Percentiles rank a stretch among this genome's conserved stretches.
Conservation (phyloP, 176 grass and related monocot genomes). For the Pontederia crassipes region DNA sequence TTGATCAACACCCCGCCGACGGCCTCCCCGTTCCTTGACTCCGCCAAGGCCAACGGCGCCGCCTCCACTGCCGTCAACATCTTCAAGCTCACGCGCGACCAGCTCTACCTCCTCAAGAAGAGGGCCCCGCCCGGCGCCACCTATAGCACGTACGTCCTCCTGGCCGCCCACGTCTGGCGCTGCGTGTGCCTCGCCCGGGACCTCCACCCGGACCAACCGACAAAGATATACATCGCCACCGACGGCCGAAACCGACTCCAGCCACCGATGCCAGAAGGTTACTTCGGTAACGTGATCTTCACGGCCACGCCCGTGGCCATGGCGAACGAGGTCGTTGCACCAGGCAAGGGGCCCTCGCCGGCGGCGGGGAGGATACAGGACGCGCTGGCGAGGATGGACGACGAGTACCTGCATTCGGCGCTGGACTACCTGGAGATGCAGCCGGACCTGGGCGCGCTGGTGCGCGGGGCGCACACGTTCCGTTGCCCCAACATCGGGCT, state of each 20-base stretch:
- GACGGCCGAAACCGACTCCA: conserved; percentile 62
- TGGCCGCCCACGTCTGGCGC: conserved; percentile 71
- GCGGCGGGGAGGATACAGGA: conserved; percentile 52
- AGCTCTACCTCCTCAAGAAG: conserved; percentile 27
- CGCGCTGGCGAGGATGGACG: conserved; percentile 57
- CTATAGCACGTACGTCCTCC: conserved; percentile 43
- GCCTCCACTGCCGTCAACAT: conserved; percentile 54
- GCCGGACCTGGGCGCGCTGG: conserved; percentile 54
- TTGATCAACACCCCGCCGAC: conserved; percentile 31
- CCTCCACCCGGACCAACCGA: conserved; percentile 51
- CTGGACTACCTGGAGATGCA: conserved; percentile 78
- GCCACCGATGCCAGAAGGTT: conserved; percentile 55
- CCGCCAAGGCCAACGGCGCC: background rate
- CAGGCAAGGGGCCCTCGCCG: background rate
- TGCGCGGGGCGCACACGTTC: conserved; percentile 74
- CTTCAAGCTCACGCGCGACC: conserved; percentile 52
- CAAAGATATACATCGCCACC: conserved; percentile 65
- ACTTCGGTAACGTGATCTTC: conserved; percentile 94
- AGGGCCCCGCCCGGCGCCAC: conserved; percentile 25
- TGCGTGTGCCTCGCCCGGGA: conserved; percentile 59
- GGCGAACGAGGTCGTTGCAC: conserved; percentile 37
- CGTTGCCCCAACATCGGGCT: conserved; percentile 71
- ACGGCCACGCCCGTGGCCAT: conserved; percentile 59
- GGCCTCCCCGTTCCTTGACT: background rate
- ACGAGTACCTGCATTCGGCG: conserved; percentile 54